Percentiles rank a stretch among this genome's conserved stretches.
Evolutionary conservation across 1,139 yeast species (phyloP).

Genomic region (Blastobotrys petasosporus): DNA sequence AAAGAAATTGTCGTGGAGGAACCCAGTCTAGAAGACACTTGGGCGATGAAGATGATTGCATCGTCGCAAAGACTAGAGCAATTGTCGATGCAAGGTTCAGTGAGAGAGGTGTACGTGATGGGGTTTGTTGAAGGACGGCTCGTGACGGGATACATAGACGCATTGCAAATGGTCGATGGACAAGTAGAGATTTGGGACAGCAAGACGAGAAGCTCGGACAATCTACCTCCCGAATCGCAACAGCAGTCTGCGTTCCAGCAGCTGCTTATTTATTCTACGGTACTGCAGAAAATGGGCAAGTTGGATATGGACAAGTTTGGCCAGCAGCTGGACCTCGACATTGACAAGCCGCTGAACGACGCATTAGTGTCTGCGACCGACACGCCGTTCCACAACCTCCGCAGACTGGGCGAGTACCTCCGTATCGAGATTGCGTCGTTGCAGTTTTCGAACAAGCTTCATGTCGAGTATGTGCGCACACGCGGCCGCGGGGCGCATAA

Average conservation of each 20-base stretch:
- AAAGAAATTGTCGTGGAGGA: slow-evolving; percentile 8
- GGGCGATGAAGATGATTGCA: slow-evolving; percentile 20
- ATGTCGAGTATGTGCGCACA: slow-evolving; percentile 20
- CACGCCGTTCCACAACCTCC: too few relatives aligned
- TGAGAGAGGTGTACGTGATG: slow-evolving; percentile 32
- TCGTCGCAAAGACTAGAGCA: slow-evolving; percentile 3
- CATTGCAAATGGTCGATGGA: slow-evolving; percentile 15
- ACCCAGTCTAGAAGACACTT: slow-evolving; percentile 17
- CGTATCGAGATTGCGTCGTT: too few relatives aligned
- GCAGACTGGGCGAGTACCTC: too few relatives aligned
- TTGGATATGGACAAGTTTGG: background rate
- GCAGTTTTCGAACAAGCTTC: slow-evolving; percentile 13
- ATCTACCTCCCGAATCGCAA: slow-evolving; percentile 23
- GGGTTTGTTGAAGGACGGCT: slow-evolving; percentile 22
- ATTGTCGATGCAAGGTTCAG: slow-evolving; percentile 8
- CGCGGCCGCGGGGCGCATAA: slow-evolving; percentile 10
- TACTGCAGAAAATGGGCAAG: slow-evolving; percentile 20
- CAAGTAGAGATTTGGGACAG: slow-evolving; percentile 28
- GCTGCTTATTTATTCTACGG: slow-evolving; percentile 27
- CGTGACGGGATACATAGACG: slow-evolving; percentile 32
- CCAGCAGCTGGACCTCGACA: slow-evolving; percentile 3
- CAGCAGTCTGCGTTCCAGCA: slow-evolving; percentile 33
- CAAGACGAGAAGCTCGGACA: slow-evolving; percentile 24
- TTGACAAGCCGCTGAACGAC: slow-evolving; percentile 1
- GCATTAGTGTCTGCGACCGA: background rate